Percentiles rank a stretch among this genome's conserved stretches.
Conservation (phyloP, 2,329 filamentous ascomycete genomes). For the Sphaerulina musiva region DNA sequence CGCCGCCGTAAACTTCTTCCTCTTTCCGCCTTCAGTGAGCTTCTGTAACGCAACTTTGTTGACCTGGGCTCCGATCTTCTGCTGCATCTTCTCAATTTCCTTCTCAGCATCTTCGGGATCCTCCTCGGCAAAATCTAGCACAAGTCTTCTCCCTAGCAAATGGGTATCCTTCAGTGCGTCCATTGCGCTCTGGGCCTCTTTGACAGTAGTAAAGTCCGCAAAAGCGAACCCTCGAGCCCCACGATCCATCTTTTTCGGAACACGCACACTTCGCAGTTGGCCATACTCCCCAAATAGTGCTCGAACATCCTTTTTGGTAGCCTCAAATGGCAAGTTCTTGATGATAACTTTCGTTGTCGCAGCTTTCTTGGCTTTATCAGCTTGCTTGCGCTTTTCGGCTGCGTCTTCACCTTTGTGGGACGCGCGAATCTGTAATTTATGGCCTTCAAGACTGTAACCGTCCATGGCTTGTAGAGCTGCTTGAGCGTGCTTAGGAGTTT, state of each 20-base stretch:
- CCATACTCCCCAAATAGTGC: slow-evolving; percentile 83
- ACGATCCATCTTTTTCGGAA: slow-evolving; percentile 91
- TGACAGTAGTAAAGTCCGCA: slow-evolving; percentile 85
- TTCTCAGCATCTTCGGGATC: slow-evolving; percentile 88
- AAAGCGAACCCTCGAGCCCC: slow-evolving; percentile 90
- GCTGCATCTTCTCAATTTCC: slow-evolving; percentile 94
- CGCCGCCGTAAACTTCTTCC: slow-evolving; percentile 63
- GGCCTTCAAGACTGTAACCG: slow-evolving; percentile 76
- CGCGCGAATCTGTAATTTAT: slow-evolving; percentile 75
- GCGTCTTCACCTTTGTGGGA: slow-evolving; percentile 84
- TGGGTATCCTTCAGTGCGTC: slow-evolving; percentile 88
- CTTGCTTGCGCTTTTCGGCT: slow-evolving; percentile 74
- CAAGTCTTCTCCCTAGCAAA: slow-evolving; percentile 79
- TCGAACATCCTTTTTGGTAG: slow-evolving; percentile 84
- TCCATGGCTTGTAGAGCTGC: slow-evolving; percentile 81
- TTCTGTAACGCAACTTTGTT: slow-evolving; percentile 87
- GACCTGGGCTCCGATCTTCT: slow-evolving; percentile 84
- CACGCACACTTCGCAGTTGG: slow-evolving; percentile 81
- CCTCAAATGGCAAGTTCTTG: slow-evolving; percentile 97
- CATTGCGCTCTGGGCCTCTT: slow-evolving; percentile 86
- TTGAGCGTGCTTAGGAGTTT: slow-evolving; percentile 67
- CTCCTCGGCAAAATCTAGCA: slow-evolving; percentile 84
- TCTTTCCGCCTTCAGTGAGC: slow-evolving; percentile 74
- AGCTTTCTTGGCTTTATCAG: slow-evolving; percentile 75
- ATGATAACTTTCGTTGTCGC: slow-evolving; percentile 89